These are phyloP conservation scores for Nakaseomyces nivariensis DNA, from an alignment of 1,139 yeast species.

Conservation along the genomic window DNA sequence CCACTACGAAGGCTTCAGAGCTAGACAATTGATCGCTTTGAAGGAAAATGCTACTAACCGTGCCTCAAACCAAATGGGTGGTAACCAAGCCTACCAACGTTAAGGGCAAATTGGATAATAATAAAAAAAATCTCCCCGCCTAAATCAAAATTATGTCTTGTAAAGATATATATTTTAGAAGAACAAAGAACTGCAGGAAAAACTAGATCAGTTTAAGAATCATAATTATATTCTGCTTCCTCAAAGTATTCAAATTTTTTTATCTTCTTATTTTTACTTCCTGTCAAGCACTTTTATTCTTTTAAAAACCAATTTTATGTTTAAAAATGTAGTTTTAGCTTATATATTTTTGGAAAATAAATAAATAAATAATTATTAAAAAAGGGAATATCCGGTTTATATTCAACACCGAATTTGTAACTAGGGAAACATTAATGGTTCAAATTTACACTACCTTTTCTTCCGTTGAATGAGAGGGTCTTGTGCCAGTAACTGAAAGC, in stretches of 20 bases:
- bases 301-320: no score
- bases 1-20: slow-evolving; percentile 88
- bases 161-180: no score
- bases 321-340: no score
- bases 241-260: no score
- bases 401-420: not conserved
- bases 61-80: slow-evolving; percentile 12
- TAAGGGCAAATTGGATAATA: not conserved
- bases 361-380: not conserved
- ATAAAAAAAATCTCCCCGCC: not conserved
- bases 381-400: not conserved
- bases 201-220: no score
- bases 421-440: no score
- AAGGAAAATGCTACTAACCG: slow-evolving; percentile 64
- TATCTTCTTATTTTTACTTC: no score
- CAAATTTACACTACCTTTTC: not conserved
- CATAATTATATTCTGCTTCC: no score
- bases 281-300: no score
- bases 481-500: not conserved
- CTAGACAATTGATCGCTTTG: slow-evolving; percentile 86
- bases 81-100: slow-evolving; percentile 11
- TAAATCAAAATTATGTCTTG: no score
- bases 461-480: not conserved
- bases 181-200: no score
- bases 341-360: not conserved